Base-by-base conservation (phyloP, 1,284 basidiomycete genomes). In the Apiotrichum brassicae region DNA sequence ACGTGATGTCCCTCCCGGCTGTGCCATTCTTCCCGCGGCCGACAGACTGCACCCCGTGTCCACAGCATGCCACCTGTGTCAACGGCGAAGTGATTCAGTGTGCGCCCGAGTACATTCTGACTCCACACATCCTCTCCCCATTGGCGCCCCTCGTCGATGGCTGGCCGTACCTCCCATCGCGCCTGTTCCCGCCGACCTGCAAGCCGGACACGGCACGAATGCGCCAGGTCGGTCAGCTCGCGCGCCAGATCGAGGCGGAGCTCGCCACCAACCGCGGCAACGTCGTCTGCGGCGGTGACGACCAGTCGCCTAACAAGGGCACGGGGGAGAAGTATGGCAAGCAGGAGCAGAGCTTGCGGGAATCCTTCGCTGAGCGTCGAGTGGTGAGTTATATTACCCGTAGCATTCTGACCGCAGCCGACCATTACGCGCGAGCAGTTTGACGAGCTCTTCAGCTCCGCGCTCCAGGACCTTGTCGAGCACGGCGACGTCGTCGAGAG, bases 171-270 rank as follows among this genome's bases (percentile, higher is more conserved):
- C 66, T 90, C 22, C 86, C 87, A 8, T 81, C 86, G 40, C 77
- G 90, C 33, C 86, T 85, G 7, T 78, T 94, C 56, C 80, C 88
- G 11, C 87, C 89, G 20, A 76, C 77, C 28, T 97, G 93, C 69
- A 75, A 82, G 34, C 85, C 87, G 63, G 91, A 97, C 71, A 87
- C 87, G 40, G 81, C 77, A 61, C 81, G 86, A 64, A 86, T 85
- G 72, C 76, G 81, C 54, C 79, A 85, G 61, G 86, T 95, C 41
- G 86, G 86, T 22, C 78, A 76, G 23, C 75, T 92, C 42, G 92
- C 87, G 0, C 85, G 82, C 61, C 79, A 79, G 19, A 79, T 93
- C 38, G 85, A 88, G 66, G 74, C 76, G 12, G 73, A 81, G 36
- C 77, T 95, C 39, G 84, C 81, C 1, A 77, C 78, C 57, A 81